phyloP scores from a whole-genome alignment of 345 rosid genomes.

The Lenwebbia sp. region DNA sequence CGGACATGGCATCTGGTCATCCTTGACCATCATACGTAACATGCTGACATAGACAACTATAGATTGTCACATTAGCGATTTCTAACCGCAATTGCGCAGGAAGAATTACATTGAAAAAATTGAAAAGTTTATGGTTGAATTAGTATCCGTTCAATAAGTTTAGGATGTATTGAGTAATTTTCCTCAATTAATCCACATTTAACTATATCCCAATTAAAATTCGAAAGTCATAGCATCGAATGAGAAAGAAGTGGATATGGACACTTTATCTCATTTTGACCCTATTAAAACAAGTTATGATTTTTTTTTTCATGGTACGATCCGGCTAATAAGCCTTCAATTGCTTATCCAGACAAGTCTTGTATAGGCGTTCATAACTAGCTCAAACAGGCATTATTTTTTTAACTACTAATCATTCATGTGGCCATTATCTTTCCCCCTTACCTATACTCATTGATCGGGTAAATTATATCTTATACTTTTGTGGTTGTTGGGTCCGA shows the following conservation, averaged over 20 bases:
- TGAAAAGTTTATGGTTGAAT: neutral
- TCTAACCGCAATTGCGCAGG: accelerated
- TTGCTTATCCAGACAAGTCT: neutral
- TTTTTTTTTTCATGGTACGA: neutral
- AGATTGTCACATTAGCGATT: accelerated
- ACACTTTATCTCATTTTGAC: neutral
- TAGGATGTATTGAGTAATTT: neutral
- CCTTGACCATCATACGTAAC: accelerated
- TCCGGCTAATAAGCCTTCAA: neutral
- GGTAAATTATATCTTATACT: neutral
- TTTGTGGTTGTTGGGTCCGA: neutral
- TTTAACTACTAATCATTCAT: neutral
- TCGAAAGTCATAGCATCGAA: neutral
- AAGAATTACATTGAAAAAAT: neutral
- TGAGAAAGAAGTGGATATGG: neutral
- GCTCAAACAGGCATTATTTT: neutral
- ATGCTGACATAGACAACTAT: neutral
- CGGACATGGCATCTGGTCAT: accelerated
- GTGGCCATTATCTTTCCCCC: neutral
- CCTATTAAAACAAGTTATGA: neutral
- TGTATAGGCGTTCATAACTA: neutral
- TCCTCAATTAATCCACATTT: neutral
- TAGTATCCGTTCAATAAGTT: neutral
- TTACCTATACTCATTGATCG: neutral
- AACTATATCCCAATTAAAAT: neutral